Evolutionary conservation across 257 asterid genomes (phyloP).

Genomic region (Coffea canephora): DNA sequence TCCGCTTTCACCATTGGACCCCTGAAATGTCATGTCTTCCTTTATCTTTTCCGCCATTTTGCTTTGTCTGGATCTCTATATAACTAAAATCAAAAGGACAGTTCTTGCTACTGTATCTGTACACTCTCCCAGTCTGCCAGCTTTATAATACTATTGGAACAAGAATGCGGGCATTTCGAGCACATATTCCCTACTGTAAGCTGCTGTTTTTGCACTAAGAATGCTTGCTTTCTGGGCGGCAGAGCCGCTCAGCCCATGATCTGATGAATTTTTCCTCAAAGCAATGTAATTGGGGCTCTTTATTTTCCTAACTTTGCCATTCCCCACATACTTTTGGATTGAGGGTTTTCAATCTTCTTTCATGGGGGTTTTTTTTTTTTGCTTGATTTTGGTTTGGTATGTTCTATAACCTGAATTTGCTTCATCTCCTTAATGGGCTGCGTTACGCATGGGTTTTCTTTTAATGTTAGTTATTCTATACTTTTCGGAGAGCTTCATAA

Average conservation of each 20-base stretch:
- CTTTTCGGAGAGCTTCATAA: neutral
- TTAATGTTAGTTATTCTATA: neutral
- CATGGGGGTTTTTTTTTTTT: neutral
- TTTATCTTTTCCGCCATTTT: slow-evolving; percentile 7
- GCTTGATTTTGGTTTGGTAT: neutral
- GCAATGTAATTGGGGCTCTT: slow-evolving; percentile 23
- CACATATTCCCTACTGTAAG: slow-evolving; percentile 27
- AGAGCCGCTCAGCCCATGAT: slow-evolving; percentile 6
- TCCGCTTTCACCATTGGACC: slow-evolving; percentile 12
- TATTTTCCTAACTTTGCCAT: neutral
- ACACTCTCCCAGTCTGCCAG: slow-evolving; percentile 9
- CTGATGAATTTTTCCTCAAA: slow-evolving; percentile 26
- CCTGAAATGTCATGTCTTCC: slow-evolving; percentile 9
- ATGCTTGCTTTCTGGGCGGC: slow-evolving; percentile 1
- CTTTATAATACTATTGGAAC: slow-evolving; percentile 16
- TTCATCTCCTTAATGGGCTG: neutral
- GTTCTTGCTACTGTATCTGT: neutral
- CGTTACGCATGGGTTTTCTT: neutral
- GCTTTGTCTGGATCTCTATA: neutral
- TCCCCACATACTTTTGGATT: neutral
- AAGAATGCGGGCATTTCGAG: slow-evolving; percentile 33
- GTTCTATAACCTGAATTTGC: neutral
- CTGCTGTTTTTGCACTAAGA: slow-evolving; percentile 28
- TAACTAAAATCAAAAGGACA: neutral
- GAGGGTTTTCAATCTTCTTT: neutral